Conservation (phyloP, 306 rosid species). For the Comarum palustre region DNA sequence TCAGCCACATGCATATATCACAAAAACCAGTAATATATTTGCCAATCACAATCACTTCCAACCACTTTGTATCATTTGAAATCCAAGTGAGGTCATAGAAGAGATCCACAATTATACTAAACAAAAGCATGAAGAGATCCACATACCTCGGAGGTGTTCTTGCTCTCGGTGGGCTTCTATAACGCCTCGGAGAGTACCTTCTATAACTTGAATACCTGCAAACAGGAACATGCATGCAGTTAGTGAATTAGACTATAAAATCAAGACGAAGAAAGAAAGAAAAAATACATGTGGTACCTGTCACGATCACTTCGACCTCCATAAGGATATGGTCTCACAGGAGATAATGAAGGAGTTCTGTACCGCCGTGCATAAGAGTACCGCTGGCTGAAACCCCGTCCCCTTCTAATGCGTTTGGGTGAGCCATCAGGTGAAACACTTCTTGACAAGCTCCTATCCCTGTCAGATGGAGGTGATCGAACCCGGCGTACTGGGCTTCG, state of each 20-base stretch:
- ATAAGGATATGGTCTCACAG: slow-evolving; percentile 80
- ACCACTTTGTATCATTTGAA: neutral
- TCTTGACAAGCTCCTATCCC: slow-evolving; percentile 72
- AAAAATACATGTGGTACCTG: slow-evolving; percentile 39
- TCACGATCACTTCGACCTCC: slow-evolving; percentile 82
- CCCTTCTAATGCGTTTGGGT: slow-evolving; percentile 91
- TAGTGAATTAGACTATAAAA: slow-evolving; percentile 1
- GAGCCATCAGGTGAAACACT: slow-evolving; percentile 81
- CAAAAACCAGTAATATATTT: neutral
- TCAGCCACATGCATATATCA: neutral
- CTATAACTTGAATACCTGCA: slow-evolving; percentile 70
- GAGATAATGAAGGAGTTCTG: slow-evolving; percentile 85
- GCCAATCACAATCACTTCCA: no score
- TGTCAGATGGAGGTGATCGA: slow-evolving; percentile 60
- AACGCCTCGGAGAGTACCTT: slow-evolving; percentile 90
- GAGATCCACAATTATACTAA: neutral
- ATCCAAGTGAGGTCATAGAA: neutral
- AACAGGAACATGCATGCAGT: slow-evolving; percentile 11
- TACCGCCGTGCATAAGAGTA: slow-evolving; percentile 94
- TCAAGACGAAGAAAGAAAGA: neutral
- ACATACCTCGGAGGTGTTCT: slow-evolving; percentile 81
- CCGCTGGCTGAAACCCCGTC: slow-evolving; percentile 91
- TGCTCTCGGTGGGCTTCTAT: slow-evolving; percentile 79
- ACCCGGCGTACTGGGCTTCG: slow-evolving; percentile 68
- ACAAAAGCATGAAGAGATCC: neutral